Evolutionary conservation across 2,329 filamentous ascomycete genomes (phyloP), one percentile per base, ranked within the genome.

Genomic region (Stagonosporopsis rhizophila): DNA sequence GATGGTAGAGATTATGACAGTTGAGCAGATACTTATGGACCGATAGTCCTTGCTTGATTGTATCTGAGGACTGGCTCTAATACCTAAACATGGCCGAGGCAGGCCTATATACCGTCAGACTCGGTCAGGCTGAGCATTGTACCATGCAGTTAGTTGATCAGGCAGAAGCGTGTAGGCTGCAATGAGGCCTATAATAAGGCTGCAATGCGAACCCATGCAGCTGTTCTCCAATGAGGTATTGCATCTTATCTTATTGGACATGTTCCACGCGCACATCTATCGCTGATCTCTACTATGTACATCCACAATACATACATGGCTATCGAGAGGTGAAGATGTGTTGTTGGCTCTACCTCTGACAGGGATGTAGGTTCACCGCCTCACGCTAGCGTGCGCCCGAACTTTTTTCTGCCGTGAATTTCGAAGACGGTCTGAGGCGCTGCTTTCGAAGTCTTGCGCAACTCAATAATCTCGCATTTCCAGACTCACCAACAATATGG

Each of bases 391-490:
- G 23, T 30, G 30, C 39, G 39, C 47, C 54, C 47, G 56, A 62
- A 64, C 42, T 61, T 67, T 62, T 68, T 68, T 64, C 52, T 66
- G 61, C 63, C 62, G 53, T 46, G 22, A 46, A 58, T 37, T 44
- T 48, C 49, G 44, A 46, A 28, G 35, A 39, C 32, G 34, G 23
- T 27, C 34, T 48, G 15, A 44, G 27, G 38, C 34, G 12, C 38
- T 44, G 38, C 15, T 41, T 22, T 40, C 25, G 22, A 34, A 49
- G 45, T 54, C 58, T 52, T 55, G 34, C 57, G 40, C 34, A n/a
- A 14, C 22, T 22, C n/a, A 23, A 7, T 17, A 15, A 20, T 17
- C 25, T 17, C 15, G 6, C 11, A 32, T 1, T 28, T 28, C 12
- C 19, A 25, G 27, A 40, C 34, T 17, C 14, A 35, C 39, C 39